Base-by-base conservation (phyloP, 2,329 filamentous ascomycete species). In the Verticillium klebahnii region DNA sequence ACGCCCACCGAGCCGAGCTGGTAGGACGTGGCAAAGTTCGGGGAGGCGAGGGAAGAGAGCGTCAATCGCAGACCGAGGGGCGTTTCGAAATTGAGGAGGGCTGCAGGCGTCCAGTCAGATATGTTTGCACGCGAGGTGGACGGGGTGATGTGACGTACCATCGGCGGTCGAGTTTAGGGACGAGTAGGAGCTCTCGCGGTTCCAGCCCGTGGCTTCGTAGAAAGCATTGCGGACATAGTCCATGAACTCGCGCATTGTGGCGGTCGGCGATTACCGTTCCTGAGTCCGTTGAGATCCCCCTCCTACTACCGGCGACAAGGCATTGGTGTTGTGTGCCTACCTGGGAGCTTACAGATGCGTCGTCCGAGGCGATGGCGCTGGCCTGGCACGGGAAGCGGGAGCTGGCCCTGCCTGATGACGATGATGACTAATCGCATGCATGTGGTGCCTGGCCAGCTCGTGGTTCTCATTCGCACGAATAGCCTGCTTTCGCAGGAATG, bases 1-100 rank as follows among this genome's bases (percentile, higher is more conserved):
- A 96, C 84, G 63, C 94, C 95, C 17, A 96, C 85, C 52, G 89
- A 96, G 64, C 93, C 92, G 55, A 99, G 85, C 52, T 92, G 90
- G 76, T 99, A 99, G 40, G 93, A 94, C 17, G 93, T 96, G 29
- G 93, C 94, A 70, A 98, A 97, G 74, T 97, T 92, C 9, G 92
- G 89, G 19, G 93, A 93, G 8, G 93, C 92, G 34, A 99, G 88
- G 8, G 95, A 96, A 8, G 94, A 97, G 62, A 98, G 85, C 62
- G 92, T 92, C 60, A 99, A 81, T 63, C 92, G 89, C 57, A 98
- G 79, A 60, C 95, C 93, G 40, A 88, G 86, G 2, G 95, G 95
- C 0, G 93, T 94, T 60, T 87, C 83, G 68, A 98, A 99, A 72
- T 95, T 91, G 67, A 99, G 86, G 61, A 99, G 84, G 66, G 91